Evolutionary conservation across 2,329 filamentous ascomycete genomes (phyloP).

Genomic region (Metarhizium album): DNA sequence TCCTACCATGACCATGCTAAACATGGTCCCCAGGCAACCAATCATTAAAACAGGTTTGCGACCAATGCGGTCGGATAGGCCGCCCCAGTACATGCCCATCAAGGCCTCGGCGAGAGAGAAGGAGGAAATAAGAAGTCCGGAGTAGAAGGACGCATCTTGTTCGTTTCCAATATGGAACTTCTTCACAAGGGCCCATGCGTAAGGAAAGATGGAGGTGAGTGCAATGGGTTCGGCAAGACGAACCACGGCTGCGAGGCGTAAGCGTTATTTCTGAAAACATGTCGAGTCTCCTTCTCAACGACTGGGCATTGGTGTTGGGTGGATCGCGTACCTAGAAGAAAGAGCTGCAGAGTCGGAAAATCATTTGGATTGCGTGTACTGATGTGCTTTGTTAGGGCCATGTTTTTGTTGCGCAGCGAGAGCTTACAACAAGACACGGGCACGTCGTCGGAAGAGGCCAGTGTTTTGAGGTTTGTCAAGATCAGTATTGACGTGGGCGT

Average conservation of each 20-base stretch:
- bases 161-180: conserved; percentile 61
- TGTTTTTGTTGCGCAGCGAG: conserved; percentile 30
- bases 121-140: conserved; percentile 76
- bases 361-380: conserved; percentile 52
- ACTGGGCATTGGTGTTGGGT: too few relatives aligned
- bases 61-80: conserved; percentile 69
- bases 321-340: conserved; percentile 67
- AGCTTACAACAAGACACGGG: conserved; percentile 34
- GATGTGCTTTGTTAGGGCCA: conserved; percentile 41
- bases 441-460: conserved; percentile 15
- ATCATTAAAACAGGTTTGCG: conserved; percentile 77
- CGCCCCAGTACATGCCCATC: conserved; percentile 84
- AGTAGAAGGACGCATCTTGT: conserved; percentile 75
- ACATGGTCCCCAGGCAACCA: conserved; percentile 71
- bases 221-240: conserved; percentile 88
- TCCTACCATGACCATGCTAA: conserved; percentile 74
- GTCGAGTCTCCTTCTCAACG: background rate
- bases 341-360: conserved; percentile 75
- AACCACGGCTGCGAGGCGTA: conserved; percentile 58
- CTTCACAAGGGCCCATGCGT: conserved; percentile 76
- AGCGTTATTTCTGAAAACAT: background rate
- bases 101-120: conserved; percentile 73
- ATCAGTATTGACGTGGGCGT: background rate
- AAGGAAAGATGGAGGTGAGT: conserved; percentile 86
- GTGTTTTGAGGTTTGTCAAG: conserved; percentile 13